These are phyloP conservation scores for Pichia exigua DNA, from an alignment of 805 yeast species.

Conservation along the genomic window DNA sequence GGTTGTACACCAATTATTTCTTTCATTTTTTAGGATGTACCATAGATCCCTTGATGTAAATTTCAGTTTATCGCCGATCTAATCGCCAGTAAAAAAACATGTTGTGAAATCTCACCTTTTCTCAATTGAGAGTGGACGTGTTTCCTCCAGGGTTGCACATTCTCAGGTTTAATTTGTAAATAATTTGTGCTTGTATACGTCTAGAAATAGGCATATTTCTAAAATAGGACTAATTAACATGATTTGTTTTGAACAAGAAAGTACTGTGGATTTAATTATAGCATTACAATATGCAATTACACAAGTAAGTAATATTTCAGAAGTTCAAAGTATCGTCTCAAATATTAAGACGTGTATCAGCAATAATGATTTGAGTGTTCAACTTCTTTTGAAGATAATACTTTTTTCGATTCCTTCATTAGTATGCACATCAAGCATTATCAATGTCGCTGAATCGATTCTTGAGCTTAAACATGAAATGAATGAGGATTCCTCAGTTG, in stretches of 20 bases:
- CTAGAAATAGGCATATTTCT: not conserved
- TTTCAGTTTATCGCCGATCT: not conserved
- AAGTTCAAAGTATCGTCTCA: not conserved
- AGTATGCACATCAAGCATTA: not conserved
- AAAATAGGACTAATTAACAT: no score
- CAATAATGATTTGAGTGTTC: not conserved
- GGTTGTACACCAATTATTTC: constrained; percentile 20
- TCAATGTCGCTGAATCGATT: not conserved
- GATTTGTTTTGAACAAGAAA: not conserved
- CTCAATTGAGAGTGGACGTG: not conserved
- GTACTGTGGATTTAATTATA: not conserved
- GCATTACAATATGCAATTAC: not conserved
- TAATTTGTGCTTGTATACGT: not conserved
- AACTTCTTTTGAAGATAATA: not conserved
- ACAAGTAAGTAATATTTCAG: not conserved
- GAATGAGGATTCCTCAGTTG: not conserved
- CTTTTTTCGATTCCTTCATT: not conserved
- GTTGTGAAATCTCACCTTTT: not conserved
- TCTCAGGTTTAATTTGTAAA: no score
- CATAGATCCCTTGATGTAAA: not conserved
- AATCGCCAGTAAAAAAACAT: not conserved
- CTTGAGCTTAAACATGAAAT: not conserved
- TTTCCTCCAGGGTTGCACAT: no score
- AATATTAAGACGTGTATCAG: not conserved
- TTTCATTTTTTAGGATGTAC: constrained; percentile 17